Conservation (phyloP, 768 basidiomycete genomes). For the Suillus hirtellus region DNA sequence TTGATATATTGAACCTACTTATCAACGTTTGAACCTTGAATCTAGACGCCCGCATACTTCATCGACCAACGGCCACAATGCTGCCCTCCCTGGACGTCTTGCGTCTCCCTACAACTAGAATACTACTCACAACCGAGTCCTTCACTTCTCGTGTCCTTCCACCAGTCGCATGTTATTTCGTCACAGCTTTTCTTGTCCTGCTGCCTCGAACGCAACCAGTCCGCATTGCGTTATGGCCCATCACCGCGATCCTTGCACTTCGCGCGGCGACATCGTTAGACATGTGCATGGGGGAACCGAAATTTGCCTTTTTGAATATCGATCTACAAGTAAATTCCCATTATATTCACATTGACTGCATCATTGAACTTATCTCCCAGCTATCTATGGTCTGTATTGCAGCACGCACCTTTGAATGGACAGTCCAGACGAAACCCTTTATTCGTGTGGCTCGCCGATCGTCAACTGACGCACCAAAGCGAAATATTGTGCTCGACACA, state of each 20-base stretch:
- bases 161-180: conserved; percentile 45
- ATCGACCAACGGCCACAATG: not conserved
- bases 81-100: conserved; percentile 3
- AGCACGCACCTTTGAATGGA: conserved; percentile 23
- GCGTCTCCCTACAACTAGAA: conserved; percentile 12
- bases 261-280: conserved; percentile 32
- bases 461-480: not conserved
- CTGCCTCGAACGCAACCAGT: conserved; percentile 43
- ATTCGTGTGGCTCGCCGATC: conserved; percentile 12
- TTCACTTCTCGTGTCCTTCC: conserved; percentile 42
- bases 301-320: conserved; percentile 11
- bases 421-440: conserved; percentile 14
- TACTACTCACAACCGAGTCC: conserved; percentile 32
- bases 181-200: conserved; percentile 50
- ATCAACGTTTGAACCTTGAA: not conserved
- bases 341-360: too few relatives aligned
- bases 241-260: conserved; percentile 44
- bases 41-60: too few relatives aligned
- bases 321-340: conserved; percentile 15
- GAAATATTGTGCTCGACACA: conserved; percentile 34
- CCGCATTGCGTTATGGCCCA: conserved; percentile 47
- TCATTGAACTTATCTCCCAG: conserved; percentile 8
- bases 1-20: too few relatives aligned
- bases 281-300: conserved; percentile 2
- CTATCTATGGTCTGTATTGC: conserved; percentile 14